phyloP scores from a whole-genome alignment of 129 eudicot genomes.

The Centella asiatica region DNA sequence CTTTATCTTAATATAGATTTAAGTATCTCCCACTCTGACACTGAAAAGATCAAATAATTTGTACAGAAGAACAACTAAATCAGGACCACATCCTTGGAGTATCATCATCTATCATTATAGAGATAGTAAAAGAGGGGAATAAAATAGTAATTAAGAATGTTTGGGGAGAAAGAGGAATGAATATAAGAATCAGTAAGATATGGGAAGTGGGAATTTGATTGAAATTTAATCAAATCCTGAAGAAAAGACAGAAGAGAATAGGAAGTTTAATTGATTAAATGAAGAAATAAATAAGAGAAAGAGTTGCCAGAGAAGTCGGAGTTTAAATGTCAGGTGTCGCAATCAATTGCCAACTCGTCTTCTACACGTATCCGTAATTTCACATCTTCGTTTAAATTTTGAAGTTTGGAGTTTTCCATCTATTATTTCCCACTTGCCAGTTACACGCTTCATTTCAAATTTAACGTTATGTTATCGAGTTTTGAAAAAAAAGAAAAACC shows the following conservation, averaged over 20 bases:
- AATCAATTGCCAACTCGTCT: background rate
- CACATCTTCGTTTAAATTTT: no score
- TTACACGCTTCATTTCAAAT: no score
- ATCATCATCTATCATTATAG: background rate
- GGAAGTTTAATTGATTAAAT: background rate
- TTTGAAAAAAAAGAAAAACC: no score
- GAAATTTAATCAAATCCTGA: no score
- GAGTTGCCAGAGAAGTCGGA: background rate
- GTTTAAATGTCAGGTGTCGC: background rate
- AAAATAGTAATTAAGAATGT: background rate
- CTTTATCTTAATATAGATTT: background rate
- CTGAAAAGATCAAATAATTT: background rate
- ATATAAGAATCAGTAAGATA: no score
- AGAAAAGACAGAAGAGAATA: no score
- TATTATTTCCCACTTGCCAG: no score
- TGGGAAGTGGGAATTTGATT: no score
- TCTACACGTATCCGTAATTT: background rate
- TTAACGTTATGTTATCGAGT: no score
- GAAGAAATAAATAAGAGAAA: no score
- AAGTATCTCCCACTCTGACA: background rate
- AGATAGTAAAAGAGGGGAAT: background rate
- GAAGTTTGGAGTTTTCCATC: no score
- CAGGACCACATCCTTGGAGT: slow-evolving; percentile 3
- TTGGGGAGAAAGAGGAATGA: no score
- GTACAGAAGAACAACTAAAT: background rate